A percentile compares a stretch with the other conserved stretches of the same genome.
Evolutionary conservation across 2,329 filamentous ascomycete genomes (phyloP).

Genomic region (Trichoderma polysporum): DNA sequence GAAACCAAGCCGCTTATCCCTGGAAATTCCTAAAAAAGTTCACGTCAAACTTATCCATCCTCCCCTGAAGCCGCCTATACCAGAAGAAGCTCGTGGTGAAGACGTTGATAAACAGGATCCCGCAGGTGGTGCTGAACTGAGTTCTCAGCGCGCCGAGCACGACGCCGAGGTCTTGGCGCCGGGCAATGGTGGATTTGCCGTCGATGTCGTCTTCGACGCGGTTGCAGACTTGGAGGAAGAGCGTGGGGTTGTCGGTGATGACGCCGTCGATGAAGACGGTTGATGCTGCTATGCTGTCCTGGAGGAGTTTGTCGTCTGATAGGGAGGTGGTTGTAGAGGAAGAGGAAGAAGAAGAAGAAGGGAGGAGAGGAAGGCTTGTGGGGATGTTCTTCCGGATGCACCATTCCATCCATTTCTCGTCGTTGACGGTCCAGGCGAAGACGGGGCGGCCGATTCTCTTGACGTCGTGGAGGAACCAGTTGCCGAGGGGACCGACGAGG

Average conservation of each 20-base stretch:
- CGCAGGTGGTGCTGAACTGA: conserved; percentile 9
- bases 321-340: background rate
- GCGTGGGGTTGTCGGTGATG: conserved; percentile 77
- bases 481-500: conserved; percentile 67
- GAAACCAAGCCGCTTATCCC: background rate
- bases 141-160: conserved; percentile 20
- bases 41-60: conserved; percentile 10
- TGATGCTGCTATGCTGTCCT: background rate
- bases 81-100: conserved; percentile 18
- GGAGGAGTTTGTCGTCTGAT: background rate
- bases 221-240: conserved; percentile 62
- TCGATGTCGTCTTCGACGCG: conserved; percentile 38
- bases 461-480: conserved; percentile 63
- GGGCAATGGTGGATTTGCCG: conserved; percentile 20
- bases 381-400: conserved; percentile 49
- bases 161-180: conserved; percentile 19
- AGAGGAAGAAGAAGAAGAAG: background rate
- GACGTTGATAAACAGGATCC: conserved; percentile 22
- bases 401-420: conserved; percentile 78
- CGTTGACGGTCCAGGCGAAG: conserved; percentile 86
- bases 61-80: conserved; percentile 4
- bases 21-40: conserved; percentile 11
- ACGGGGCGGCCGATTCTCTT: conserved; percentile 53
- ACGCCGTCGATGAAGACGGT: conserved; percentile 66
- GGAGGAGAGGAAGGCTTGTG: background rate